Evolutionary conservation across 2,329 filamentous ascomycete genomes (phyloP).

Genomic region (Epichloe hybrida): DNA sequence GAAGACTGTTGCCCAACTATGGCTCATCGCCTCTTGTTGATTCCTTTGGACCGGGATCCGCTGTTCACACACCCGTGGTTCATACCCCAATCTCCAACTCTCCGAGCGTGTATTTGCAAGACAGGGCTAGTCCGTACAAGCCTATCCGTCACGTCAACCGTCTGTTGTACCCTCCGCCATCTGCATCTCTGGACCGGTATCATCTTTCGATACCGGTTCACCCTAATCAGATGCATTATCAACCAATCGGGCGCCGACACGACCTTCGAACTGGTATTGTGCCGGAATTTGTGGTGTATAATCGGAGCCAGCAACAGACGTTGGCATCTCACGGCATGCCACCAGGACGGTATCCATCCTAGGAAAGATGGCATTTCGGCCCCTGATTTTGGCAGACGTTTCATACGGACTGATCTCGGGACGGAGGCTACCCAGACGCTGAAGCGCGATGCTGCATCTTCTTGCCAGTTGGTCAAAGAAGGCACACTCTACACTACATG

Average conservation of each 20-base stretch:
- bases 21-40: constrained; percentile 57
- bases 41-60: constrained; percentile 38
- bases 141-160: constrained; percentile 83
- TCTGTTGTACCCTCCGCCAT: constrained; percentile 76
- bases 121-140: constrained; percentile 83
- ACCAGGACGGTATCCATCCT: constrained; percentile 23
- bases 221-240: constrained; percentile 71
- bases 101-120: constrained; percentile 74
- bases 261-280: constrained; percentile 58
- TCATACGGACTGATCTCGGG: too few relatives aligned
- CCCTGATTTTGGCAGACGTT: neutral
- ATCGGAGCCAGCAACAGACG: constrained; percentile 18
- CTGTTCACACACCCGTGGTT: constrained; percentile 40
- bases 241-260: constrained; percentile 57
- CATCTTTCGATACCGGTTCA: constrained; percentile 41
- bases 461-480: neutral
- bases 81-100: constrained; percentile 64
- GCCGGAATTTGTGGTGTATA: constrained; percentile 41
- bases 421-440: neutral
- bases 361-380: constrained; percentile 15
- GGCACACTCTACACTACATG: neutral
- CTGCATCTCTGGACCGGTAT: constrained; percentile 64
- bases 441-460: neutral
- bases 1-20: constrained; percentile 28
- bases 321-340: constrained; percentile 13